Evolutionary conservation across 345 rosid species (phyloP), one percentile per base, ranked within the genome.

Genomic region (Hibiscus syriacus): DNA sequence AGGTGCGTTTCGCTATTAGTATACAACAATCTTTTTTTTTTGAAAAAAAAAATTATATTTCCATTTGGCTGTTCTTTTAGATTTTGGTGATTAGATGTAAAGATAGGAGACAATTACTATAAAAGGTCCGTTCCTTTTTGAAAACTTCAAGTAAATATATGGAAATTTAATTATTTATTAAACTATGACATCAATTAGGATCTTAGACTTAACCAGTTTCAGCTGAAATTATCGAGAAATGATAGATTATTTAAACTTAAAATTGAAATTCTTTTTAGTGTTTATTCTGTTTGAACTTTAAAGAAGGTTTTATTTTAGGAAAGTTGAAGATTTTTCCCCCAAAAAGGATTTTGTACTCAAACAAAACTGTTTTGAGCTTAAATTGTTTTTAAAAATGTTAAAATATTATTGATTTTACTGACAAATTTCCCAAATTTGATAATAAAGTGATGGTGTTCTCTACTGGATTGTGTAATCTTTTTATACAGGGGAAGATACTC

Each of bases 1-100:
- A 78, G 92, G 96, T 87, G 25, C 64, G 89, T 78, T 36, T 54
- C 53, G 23, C 17, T 26, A 48, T 1, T 17, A 23, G 55, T 2
- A 27, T 66, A 6, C 2, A 1, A 36, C 49, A 39, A 38, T 4
- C 38, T n/a, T 45, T 9, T 43, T 52, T n/a, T 45, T 9, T 43
- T 43, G 16, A 43, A 38, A 3, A 10, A 38, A 38, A 34, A 23
- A 23, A 5, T 20, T 50, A 19, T 23, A 20, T 13, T 5, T 65
- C 26, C 5, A 9, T 12, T 16, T 38, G 41, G 41, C 8, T 38
- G 8, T 38, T 38, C 41, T 13, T 38, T 10, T 38, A 38, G 41
- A 45, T 45, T 45, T 45, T 45, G 50, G 3, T 45, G 6, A 16
- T 45, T 45, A 45, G 50, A 45, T 45, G 1, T 45, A 45, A 45